These are phyloP conservation scores for peach (Prunus persica) DNA, from an alignment of 306 rosid genomes.

Conservation along the genomic window Prunus_persica_NCBIv2 NC_034009.1:27080001-27080500, in stretches of 20 bases:
- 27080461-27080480: background rate
- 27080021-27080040: conserved; percentile 11
- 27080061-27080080: background rate
- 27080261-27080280: conserved; percentile 53
- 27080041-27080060: conserved; percentile 19
- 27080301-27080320: conserved; percentile 88
- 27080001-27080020: conserved; percentile 93
- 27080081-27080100: conserved; percentile 49
- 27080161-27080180: conserved; percentile 98
- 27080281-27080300: conserved; percentile 93
- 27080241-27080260: background rate
- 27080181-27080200: conserved; percentile 56
- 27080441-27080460: background rate
- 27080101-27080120: conserved; percentile 84
- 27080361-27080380: conserved; percentile 84
- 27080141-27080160: conserved; percentile 93
- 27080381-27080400: conserved; percentile 80
- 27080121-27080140: conserved; percentile 83
- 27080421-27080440: no score
- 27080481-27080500: background rate
- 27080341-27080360: conserved; percentile 66
- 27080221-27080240: background rate
- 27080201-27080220: background rate
- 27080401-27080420: background rate
- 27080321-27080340: conserved; percentile 94